Conservation (phyloP, 495 filamentous ascomycete species). For the Zalerion maritima region DNA sequence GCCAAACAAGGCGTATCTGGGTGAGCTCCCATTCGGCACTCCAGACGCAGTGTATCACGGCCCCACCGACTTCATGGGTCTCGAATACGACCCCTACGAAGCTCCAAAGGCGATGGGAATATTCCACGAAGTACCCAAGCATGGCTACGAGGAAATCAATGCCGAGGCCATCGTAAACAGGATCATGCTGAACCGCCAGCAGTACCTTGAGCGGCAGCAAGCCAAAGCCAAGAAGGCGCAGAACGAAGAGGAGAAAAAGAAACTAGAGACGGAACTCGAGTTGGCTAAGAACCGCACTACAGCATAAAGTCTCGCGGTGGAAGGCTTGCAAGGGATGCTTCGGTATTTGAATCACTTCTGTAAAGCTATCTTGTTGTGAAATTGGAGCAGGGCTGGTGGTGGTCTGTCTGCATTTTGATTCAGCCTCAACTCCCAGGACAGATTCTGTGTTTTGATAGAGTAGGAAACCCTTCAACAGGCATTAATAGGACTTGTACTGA, state of each 20-base stretch:
- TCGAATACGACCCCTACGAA: slow-evolving; percentile 73
- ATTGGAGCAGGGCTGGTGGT: too few species aligned
- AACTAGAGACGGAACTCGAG: too few species aligned
- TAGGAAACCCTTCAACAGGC: too few species aligned
- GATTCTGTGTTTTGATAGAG: too few species aligned
- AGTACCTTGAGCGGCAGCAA: slow-evolving; percentile 82
- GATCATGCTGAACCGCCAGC: slow-evolving; percentile 67
- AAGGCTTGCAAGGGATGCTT: too few species aligned
- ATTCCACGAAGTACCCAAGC: slow-evolving; percentile 54
- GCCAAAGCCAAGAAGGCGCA: slow-evolving; percentile 72
- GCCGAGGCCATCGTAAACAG: slow-evolving; percentile 81
- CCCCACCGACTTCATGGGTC: slow-evolving; percentile 78
- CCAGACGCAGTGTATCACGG: slow-evolving; percentile 87
- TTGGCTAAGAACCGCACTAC: too few species aligned
- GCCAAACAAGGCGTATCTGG: slow-evolving; percentile 61
- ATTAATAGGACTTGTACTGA: too few species aligned
- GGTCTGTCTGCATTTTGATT: too few species aligned
- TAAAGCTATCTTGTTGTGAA: too few species aligned
- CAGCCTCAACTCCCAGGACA: too few species aligned
- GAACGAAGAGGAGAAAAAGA: slow-evolving; percentile 46
- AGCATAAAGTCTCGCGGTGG: too few species aligned
- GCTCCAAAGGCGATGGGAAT: slow-evolving; percentile 67
- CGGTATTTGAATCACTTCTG: too few species aligned
- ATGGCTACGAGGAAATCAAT: slow-evolving; percentile 77
- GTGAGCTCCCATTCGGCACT: slow-evolving; percentile 55